phyloP scores from a whole-genome alignment of 2,329 filamentous ascomycete species.

The Dactylellina haptotyla region DNA sequence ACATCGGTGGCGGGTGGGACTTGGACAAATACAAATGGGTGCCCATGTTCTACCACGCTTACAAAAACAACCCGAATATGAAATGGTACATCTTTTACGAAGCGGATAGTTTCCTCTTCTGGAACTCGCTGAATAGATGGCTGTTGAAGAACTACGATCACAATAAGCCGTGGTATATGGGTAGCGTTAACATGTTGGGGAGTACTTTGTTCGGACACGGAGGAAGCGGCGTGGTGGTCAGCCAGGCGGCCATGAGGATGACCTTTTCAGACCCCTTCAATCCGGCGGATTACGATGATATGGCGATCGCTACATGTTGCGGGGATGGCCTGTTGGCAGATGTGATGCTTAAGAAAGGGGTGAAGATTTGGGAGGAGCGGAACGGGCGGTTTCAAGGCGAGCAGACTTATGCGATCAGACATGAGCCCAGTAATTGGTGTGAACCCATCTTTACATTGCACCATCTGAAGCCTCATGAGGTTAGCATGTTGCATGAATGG shows the following conservation, averaged over 20 bases:
- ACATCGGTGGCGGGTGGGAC: constrained; percentile 65
- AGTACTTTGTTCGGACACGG: constrained; percentile 67
- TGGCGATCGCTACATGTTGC: constrained; percentile 18
- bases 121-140: constrained; percentile 67
- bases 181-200: constrained; percentile 64
- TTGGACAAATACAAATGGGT: constrained; percentile 73
- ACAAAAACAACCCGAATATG: constrained; percentile 65
- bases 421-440: constrained; percentile 14
- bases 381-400: constrained; percentile 33
- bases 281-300: constrained; percentile 27
- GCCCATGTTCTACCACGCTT: constrained; percentile 69
- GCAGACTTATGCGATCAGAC: constrained; percentile 38
- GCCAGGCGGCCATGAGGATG: constrained; percentile 36
- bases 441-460: constrained; percentile 42
- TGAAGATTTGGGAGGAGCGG: constrained; percentile 30
- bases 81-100: constrained; percentile 72
- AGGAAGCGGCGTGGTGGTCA: constrained; percentile 64
- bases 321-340: constrained; percentile 25
- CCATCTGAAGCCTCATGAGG: constrained; percentile 32
- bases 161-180: constrained; percentile 65
- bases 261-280: constrained; percentile 31
- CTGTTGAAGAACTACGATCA: constrained; percentile 63
- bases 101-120: constrained; percentile 69
- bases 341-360: constrained; percentile 36
- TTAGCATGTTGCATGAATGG: constrained; percentile 38